A percentile compares a stretch with the other conserved stretches of the same genome.
Evolutionary conservation across 441 rosid species (phyloP).

Genomic region (Raphanus hybrid): DNA sequence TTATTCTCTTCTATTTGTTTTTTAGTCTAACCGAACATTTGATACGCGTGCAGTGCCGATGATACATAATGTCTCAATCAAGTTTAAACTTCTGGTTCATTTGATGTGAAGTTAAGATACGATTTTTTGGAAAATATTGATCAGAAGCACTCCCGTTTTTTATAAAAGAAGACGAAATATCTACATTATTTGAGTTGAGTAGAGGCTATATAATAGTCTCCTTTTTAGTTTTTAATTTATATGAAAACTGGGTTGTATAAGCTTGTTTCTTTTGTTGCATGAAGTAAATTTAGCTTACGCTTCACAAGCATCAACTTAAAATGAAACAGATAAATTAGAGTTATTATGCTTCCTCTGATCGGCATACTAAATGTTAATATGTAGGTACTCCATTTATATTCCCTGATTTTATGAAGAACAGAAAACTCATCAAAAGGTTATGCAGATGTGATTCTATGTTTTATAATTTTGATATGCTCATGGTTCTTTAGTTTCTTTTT

Average conservation of each 20-base stretch:
- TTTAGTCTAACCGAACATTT: slow-evolving; percentile 9
- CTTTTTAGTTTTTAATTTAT: background rate
- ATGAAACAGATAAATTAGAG: background rate
- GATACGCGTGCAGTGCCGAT: slow-evolving; percentile 38
- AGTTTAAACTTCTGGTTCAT: slow-evolving; percentile 22
- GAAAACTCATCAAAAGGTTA: background rate
- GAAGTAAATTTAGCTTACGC: background rate
- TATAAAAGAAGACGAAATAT: background rate
- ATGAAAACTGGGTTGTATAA: background rate
- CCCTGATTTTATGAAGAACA: slow-evolving; percentile 6
- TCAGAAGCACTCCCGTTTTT: background rate
- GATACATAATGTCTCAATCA: slow-evolving; percentile 37
- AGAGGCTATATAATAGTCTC: background rate
- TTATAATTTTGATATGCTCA: slow-evolving; percentile 29
- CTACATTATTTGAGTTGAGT: background rate
- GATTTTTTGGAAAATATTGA: slow-evolving; percentile 2
- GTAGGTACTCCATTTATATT: slow-evolving; percentile 22
- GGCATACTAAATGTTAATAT: slow-evolving; percentile 11
- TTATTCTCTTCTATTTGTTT: slow-evolving; percentile 21
- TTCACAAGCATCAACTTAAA: background rate
- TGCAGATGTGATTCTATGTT: slow-evolving; percentile 37
- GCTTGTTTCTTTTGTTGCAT: background rate
- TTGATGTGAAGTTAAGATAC: slow-evolving; percentile 38
- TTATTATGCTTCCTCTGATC: slow-evolving; percentile 16
- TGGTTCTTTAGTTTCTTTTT: background rate